Evolutionary conservation across 2,329 filamentous ascomycete species (phyloP), one percentile per base, ranked within the genome.

Genomic region (Ophiognomonia clavigignenti-juglandacearum): DNA sequence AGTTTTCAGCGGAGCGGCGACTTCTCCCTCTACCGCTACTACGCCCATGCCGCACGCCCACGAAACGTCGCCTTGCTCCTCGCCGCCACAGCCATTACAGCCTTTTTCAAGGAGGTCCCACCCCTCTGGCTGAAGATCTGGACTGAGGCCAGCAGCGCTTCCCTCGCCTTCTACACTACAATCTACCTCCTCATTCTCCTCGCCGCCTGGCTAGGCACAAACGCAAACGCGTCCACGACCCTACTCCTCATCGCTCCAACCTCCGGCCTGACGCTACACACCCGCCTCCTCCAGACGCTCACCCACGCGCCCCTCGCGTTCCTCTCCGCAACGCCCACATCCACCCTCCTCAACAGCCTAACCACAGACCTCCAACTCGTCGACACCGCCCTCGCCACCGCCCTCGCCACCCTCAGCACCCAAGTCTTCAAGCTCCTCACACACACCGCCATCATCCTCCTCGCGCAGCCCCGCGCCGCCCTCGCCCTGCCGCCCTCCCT

Each of bases 401-500:
- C 65, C 1, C 44, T 72, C 9, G 56, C 59, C 13, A 56, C 61
- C 14, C 53, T 68, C 32, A 43, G 57, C 11, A 56, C 56, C 27
- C 70, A 70, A 35, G 58, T 68, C 27, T 65, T 66, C 42, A 71
- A 68, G 47, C 61, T 63, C 50, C 58, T 58, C 4, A 61, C 67
- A 29, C 74, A 79, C 48, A 37, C 32, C 16, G 62, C 70, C 26
- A 59, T 65, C 0, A 57, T 78, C 1, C 69, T 80, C 6, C 64
- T 67, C 0, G 67, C 70, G 2, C 71, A 77, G 2, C 68, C 65
- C 27, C 71, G 71, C 45, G 64, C 77, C 0, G 66, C 66, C 0
- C 59, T 72, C 2, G 66, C 66, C 0, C 63, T 80, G n/a, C 77
- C 77, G 0, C 47, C 71, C 4, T 66, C 71, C 4, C 46, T 69